Base-by-base conservation (phyloP, 2,329 filamentous ascomycete genomes). In the Pyrenochaeta sp. region DNA sequence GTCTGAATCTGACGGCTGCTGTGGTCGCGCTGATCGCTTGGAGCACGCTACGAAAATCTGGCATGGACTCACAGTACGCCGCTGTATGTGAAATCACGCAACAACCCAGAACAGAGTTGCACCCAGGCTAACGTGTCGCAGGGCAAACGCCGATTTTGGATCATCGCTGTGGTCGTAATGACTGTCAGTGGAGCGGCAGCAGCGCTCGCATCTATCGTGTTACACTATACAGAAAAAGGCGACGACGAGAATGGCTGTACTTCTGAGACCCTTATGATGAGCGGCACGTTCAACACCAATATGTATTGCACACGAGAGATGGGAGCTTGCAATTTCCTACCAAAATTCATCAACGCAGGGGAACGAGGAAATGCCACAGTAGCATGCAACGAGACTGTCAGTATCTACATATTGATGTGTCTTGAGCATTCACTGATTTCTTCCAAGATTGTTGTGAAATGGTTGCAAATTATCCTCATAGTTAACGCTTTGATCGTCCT, bases 61-160 rank as follows among this genome's bases (percentile, higher is more conserved):
- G 59, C 47, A 70, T 73, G 61, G 70, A 75, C 28, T 55, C 66
- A 22, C 62, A 70, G 30, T 63, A 57, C 28, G 62, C 65, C 19
- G 53, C 58, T 34, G 72, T 75, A 63, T 24, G 72, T 59, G 19
- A 7, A 19, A 27, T 36, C 36, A 22, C 5, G 28, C 30, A 34
- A 27, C 45, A 19, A 12, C 19, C 24, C 15, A 6, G 3, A 12
- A 5, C 15, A 5, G 1, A 43, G 36, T n/a, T 4, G 10, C 19
- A 13, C 25, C n/a, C 36, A 37, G 13, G 48, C 62, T 68, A 24
- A 72, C 45, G 5, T 8, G 9, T 2, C 28, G 7, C 19, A 62
- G 62, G 70, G 66, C 56, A 68, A 52, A 50, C 69, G 72, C 27
- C 67, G 70, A 27, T 74, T 74, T 49, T 75, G 67, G 62, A 56